Evolutionary conservation across 2,329 filamentous ascomycete species (phyloP).

Genomic region (Fusarium anguioides): DNA sequence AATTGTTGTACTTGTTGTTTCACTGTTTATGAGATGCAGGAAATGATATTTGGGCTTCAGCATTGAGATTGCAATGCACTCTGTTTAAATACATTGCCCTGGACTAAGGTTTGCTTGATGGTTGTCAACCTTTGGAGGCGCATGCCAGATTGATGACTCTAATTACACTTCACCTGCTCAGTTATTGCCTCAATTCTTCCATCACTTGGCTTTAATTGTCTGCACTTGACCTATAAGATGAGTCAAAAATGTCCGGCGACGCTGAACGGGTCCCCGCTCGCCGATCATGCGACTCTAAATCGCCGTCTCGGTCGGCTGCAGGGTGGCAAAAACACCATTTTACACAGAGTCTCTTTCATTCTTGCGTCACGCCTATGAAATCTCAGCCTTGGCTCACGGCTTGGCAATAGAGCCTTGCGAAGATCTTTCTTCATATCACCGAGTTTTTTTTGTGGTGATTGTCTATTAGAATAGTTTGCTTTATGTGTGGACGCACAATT

Average conservation of each 20-base stretch:
- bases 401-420: constrained; percentile 21
- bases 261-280: constrained; percentile 22
- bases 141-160: constrained; percentile 20
- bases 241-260: constrained; percentile 3
- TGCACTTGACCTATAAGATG: constrained; percentile 19
- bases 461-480: neutral
- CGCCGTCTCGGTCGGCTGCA: constrained; percentile 22
- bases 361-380: constrained; percentile 31
- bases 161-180: constrained; percentile 18
- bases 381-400: constrained; percentile 24
- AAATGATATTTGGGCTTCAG: neutral
- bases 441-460: constrained; percentile 1
- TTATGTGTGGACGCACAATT: neutral
- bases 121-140: constrained; percentile 17
- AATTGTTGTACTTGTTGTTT: neutral
- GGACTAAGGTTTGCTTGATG: neutral
- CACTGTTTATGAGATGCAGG: neutral
- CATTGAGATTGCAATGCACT: neutral
- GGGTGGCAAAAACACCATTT: constrained; percentile 34
- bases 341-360: constrained; percentile 8
- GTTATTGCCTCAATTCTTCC: constrained; percentile 3
- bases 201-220: constrained; percentile 17
- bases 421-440: constrained; percentile 7
- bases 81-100: constrained; percentile 22
- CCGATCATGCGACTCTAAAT: constrained; percentile 37